phyloP scores from a whole-genome alignment of 2,329 filamentous ascomycete genomes.

The Apiospora hydei region DNA sequence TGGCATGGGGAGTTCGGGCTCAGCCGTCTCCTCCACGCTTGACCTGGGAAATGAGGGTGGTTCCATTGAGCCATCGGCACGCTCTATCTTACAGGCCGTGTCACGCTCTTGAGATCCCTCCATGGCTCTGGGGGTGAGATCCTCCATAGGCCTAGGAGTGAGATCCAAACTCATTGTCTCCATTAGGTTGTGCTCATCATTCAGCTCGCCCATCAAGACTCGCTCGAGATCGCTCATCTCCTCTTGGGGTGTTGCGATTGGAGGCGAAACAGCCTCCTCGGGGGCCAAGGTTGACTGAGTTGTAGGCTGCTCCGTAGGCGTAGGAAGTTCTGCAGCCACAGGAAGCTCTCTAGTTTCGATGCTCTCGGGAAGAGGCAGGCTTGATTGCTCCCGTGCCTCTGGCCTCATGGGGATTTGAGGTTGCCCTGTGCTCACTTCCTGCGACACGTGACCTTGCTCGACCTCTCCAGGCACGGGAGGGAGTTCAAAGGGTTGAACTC shows the following conservation, averaged over 20 bases:
- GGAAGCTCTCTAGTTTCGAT: not conserved
- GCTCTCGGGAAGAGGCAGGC: conserved; percentile 13
- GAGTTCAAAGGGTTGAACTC: not conserved
- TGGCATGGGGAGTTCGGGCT: conserved; percentile 41
- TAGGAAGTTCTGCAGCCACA: not conserved
- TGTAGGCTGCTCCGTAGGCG: conserved; percentile 4
- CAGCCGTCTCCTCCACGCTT: conserved; percentile 33
- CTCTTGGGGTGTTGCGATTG: conserved; percentile 6
- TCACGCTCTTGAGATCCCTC: conserved; percentile 27
- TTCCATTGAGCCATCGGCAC: conserved; percentile 30
- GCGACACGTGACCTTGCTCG: not conserved
- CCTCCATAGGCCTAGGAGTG: not conserved
- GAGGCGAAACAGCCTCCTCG: not conserved
- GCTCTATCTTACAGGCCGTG: not conserved
- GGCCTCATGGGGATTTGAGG: not conserved
- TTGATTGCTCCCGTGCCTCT: conserved; percentile 1
- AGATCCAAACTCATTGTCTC: conserved; percentile 29
- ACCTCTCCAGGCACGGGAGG: not conserved
- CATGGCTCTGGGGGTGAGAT: conserved; percentile 14
- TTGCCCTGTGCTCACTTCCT: not conserved
- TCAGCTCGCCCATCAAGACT: conserved; percentile 32
- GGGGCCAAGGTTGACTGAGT: not conserved
- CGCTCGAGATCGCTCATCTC: conserved; percentile 34
- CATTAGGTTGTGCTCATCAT: conserved; percentile 33
- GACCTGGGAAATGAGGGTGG: conserved; percentile 33